Evolutionary conservation across 768 basidiomycete species (phyloP).

Genomic region (Amanita inopinata): DNA sequence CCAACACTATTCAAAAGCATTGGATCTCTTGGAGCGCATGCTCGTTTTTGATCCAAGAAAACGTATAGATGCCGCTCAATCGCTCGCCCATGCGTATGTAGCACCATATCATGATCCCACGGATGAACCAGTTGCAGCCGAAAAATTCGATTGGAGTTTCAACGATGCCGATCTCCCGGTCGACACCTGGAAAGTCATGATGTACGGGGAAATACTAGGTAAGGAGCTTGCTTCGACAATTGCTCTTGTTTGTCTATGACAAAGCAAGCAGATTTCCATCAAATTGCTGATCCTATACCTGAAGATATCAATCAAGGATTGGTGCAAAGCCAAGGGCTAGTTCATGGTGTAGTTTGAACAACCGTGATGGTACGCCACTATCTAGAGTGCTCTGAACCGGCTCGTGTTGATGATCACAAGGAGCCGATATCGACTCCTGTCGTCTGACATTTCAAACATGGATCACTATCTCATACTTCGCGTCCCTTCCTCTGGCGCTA

Average conservation of each 20-base stretch:
- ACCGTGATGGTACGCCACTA: too few species aligned
- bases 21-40: constrained; percentile 97
- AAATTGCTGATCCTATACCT: constrained; percentile 31
- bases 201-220: constrained; percentile 99
- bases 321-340: neutral
- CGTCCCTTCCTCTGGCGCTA: too few species aligned
- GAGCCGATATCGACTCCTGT: neutral
- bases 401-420: neutral
- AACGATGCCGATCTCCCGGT: constrained; percentile 98
- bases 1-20: constrained; percentile 37
- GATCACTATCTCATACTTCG: neutral
- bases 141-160: constrained; percentile 99
- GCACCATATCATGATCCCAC: constrained; percentile 97
- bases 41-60: constrained; percentile 97
- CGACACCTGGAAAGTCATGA: constrained; percentile 99
- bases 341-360: neutral
- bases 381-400: too few species aligned
- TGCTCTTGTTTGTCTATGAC: neutral
- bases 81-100: constrained; percentile 89
- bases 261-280: constrained; percentile 85
- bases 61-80: constrained; percentile 88
- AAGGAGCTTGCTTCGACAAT: constrained; percentile 19
- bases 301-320: constrained; percentile 2
- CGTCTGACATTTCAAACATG: neutral
- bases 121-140: constrained; percentile 88